Conservation (phyloP, 1,284 basidiomycete species). For the Puccinia horiana region DNA sequence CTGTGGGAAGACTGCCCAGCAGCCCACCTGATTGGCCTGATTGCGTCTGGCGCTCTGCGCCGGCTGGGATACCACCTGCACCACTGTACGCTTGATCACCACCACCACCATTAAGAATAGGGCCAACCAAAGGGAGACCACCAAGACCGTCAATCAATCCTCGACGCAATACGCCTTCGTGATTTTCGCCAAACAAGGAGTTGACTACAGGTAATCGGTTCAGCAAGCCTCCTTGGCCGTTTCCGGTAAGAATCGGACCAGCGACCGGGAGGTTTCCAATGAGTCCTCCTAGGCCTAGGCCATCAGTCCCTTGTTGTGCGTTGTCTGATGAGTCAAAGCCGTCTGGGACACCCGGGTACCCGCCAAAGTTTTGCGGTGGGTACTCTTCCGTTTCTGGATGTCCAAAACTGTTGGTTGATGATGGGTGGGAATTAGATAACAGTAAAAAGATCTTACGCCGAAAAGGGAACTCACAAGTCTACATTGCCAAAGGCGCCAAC, state of each 20-base stretch:
- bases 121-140: not conserved
- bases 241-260: not conserved
- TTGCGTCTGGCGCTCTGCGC: not conserved
- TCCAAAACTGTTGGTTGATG: not conserved
- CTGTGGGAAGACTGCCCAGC: not conserved
- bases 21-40: not conserved
- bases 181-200: not conserved
- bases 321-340: not conserved
- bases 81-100: not conserved
- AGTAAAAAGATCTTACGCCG: no score
- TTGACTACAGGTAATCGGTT: not conserved
- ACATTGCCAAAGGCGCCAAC: not conserved
- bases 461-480: not conserved
- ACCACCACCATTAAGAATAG: not conserved
- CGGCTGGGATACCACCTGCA: not conserved
- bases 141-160: not conserved
- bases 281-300: not conserved
- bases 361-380: slow-evolving; percentile 3
- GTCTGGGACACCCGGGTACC: not conserved
- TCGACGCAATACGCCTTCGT: not conserved
- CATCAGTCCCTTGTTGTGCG: not conserved
- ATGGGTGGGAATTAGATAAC: not conserved
- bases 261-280: not conserved
- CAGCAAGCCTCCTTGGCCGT: not conserved
- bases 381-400: not conserved